Evolutionary conservation across 2,329 filamentous ascomycete genomes (phyloP).

Genomic region (Pestalotiopsis fici): DNA sequence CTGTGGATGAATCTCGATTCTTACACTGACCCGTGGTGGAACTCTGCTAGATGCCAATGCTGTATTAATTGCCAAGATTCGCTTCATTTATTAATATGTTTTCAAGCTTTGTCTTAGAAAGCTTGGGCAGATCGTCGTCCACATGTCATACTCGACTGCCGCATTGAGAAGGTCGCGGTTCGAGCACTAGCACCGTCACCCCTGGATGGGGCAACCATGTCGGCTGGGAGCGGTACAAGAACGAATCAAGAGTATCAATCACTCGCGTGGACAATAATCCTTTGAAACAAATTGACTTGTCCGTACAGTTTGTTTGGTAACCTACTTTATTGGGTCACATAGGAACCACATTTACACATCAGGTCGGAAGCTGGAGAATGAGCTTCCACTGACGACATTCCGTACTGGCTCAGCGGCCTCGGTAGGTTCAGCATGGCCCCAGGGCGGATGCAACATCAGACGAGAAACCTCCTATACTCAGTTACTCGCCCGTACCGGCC

Average conservation of each 20-base stretch:
- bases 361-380: neutral
- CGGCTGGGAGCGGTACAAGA: neutral
- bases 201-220: conserved; percentile 3
- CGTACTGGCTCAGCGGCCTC: neutral
- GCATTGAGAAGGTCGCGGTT: neutral
- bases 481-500: neutral
- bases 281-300: neutral
- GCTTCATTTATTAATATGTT: neutral
- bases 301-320: neutral
- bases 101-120: neutral
- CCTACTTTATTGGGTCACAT: neutral
- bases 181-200: neutral
- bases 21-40: neutral
- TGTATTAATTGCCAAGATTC: neutral
- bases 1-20: neutral
- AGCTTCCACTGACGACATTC: neutral
- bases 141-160: neutral
- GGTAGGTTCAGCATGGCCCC: neutral
- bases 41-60: neutral
- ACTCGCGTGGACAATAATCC: neutral
- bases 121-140: neutral
- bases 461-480: neutral
- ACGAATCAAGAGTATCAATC: neutral
- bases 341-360: neutral
- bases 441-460: neutral